Conservation (phyloP, 2,329 filamentous ascomycete genomes). For the Drechmeria coniospora region DNA sequence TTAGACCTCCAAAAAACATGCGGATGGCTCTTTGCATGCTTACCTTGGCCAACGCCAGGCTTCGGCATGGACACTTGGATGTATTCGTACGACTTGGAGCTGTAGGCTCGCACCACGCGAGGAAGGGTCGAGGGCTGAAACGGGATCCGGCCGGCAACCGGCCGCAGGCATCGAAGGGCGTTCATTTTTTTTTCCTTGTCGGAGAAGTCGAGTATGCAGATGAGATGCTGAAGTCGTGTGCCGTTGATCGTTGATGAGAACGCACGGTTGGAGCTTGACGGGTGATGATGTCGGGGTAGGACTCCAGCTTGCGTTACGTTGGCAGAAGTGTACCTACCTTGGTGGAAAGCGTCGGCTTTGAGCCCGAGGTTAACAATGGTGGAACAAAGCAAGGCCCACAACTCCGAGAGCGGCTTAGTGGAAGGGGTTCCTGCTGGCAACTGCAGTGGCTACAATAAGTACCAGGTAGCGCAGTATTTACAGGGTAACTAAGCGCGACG, state of each 20-base stretch:
- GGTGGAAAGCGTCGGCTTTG: constrained; percentile 16
- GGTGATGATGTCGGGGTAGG: constrained; percentile 1
- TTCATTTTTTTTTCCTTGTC: constrained; percentile 23
- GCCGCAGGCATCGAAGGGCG: constrained; percentile 40
- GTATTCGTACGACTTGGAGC: constrained; percentile 54
- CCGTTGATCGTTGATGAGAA: neutral
- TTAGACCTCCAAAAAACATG: constrained; percentile 4
- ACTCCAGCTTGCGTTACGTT: too few species aligned
- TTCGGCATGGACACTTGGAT: constrained; percentile 70
- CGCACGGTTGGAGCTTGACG: neutral
- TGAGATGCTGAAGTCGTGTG: neutral
- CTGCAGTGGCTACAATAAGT: too few species aligned
- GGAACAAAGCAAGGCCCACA: too few species aligned
- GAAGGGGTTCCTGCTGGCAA: too few species aligned
- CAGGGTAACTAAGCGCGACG: too few species aligned
- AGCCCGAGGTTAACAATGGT: constrained; percentile 11
- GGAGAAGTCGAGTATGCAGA: neutral
- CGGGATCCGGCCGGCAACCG: constrained; percentile 29
- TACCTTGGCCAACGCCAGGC: constrained; percentile 84
- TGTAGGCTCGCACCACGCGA: constrained; percentile 36
- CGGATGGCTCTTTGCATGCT: constrained; percentile 6
- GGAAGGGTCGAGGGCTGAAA: constrained; percentile 44
- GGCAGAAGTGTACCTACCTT: too few species aligned
- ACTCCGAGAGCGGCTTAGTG: too few species aligned
- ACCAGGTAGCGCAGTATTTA: too few species aligned